Conservation (phyloP, 352 stramenopile species). For the Globisporangium emineosum region DNA sequence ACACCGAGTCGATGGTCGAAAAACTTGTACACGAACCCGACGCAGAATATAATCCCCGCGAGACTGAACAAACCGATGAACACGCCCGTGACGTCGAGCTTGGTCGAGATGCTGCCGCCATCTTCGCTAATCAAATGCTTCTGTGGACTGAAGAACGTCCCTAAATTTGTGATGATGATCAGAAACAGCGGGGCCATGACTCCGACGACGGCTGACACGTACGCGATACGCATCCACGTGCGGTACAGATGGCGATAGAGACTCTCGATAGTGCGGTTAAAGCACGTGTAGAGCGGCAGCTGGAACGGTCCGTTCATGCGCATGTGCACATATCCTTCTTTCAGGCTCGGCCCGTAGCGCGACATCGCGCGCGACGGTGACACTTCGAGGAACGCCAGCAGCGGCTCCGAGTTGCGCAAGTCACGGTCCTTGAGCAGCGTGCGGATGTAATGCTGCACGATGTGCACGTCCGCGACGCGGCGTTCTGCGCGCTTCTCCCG, state of each 20-base stretch:
- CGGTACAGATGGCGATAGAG: slow-evolving; percentile 84
- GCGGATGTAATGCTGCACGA: slow-evolving; percentile 77
- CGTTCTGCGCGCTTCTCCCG: slow-evolving; percentile 77
- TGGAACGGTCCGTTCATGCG: slow-evolving; percentile 86
- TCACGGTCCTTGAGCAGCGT: slow-evolving; percentile 57
- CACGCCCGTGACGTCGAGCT: slow-evolving; percentile 45
- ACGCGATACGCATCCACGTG: slow-evolving; percentile 84
- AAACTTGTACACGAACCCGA: slow-evolving; percentile 86
- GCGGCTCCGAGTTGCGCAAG: slow-evolving; percentile 68
- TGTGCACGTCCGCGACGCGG: slow-evolving; percentile 59
- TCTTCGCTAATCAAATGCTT: slow-evolving; percentile 50
- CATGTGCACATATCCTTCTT: slow-evolving; percentile 89
- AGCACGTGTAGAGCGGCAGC: slow-evolving; percentile 80
- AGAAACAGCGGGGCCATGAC: slow-evolving; percentile 80
- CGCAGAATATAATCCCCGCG: slow-evolving; percentile 53
- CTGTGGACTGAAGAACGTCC: slow-evolving; percentile 60
- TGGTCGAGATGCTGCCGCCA: slow-evolving; percentile 41
- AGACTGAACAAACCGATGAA: slow-evolving; percentile 57
- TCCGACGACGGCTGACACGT: slow-evolving; percentile 75
- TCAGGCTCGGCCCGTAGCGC: slow-evolving; percentile 71
- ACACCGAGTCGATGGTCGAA: slow-evolving; percentile 84
- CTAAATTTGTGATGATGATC: slow-evolving; percentile 68
- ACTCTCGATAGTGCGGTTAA: slow-evolving; percentile 78
- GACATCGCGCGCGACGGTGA: slow-evolving; percentile 74
- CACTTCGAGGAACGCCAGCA: slow-evolving; percentile 80